Conservation (phyloP, 495 filamentous ascomycete species). For the Aspergillus cavernicola region DNA sequence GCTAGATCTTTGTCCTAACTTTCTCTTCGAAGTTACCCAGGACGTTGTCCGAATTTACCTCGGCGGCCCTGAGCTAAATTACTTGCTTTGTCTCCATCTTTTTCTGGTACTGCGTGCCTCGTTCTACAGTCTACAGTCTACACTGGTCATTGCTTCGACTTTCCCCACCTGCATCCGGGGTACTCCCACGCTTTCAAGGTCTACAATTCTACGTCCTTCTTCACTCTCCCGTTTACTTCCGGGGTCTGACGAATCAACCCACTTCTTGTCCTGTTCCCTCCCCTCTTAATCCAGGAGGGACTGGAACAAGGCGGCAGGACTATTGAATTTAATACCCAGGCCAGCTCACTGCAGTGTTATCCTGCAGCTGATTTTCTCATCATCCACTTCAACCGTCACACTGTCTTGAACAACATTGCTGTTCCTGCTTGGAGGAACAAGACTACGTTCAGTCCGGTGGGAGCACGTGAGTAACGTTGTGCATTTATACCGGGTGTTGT, state of each 20-base stretch:
- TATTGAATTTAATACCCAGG: conserved; percentile 9
- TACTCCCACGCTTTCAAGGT: conserved; percentile 4
- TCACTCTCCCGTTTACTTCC: background rate
- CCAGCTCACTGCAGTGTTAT: background rate
- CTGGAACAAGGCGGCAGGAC: background rate
- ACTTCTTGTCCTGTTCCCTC: background rate
- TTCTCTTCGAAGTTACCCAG: background rate
- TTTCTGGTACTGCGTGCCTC: background rate
- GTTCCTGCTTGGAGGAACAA: background rate
- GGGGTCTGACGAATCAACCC: conserved; percentile 2
- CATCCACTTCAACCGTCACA: background rate
- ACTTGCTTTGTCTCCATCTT: too few species aligned
- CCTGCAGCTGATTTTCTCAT: background rate
- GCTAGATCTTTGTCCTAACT: background rate
- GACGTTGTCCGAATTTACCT: background rate
- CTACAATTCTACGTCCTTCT: background rate
- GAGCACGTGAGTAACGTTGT: too few species aligned
- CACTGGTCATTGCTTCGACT: background rate
- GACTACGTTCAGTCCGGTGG: too few species aligned
- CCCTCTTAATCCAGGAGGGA: background rate
- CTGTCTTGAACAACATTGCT: background rate
- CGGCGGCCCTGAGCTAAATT: background rate
- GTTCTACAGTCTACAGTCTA: too few species aligned
- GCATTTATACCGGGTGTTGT: conserved; percentile 1
- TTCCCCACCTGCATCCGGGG: background rate